Evolutionary conservation across 106 monocot species (phyloP).

Genomic region (Platanthera guangdongensis): DNA sequence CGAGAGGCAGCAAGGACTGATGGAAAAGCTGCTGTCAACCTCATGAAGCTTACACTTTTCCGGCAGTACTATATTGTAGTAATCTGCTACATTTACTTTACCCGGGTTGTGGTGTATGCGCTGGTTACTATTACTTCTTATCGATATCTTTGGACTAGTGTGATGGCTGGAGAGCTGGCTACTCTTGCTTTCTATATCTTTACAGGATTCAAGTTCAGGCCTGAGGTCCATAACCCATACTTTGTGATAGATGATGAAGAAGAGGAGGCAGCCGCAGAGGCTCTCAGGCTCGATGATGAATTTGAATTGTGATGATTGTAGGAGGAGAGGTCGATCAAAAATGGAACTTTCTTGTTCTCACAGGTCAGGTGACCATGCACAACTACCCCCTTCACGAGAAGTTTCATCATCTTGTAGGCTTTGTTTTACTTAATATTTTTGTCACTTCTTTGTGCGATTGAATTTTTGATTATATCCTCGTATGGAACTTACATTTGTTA

Average conservation of each 20-base stretch:
- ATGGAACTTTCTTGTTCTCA: constrained; percentile 1
- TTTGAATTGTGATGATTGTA: constrained; percentile 52
- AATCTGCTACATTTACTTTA: constrained; percentile 46
- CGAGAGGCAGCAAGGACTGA: constrained; percentile 42
- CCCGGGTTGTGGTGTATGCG: constrained; percentile 57
- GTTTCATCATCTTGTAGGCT: background rate
- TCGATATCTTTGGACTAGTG: constrained; percentile 65
- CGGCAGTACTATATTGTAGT: constrained; percentile 44
- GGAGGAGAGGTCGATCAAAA: background rate
- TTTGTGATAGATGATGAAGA: constrained; percentile 79
- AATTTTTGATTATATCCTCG: too few species aligned
- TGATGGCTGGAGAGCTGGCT: constrained; percentile 54
- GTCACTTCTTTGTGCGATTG: too few species aligned
- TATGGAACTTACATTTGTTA: too few species aligned
- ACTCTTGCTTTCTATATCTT: constrained; percentile 72
- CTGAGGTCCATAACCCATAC: constrained; percentile 70
- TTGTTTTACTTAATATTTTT: background rate
- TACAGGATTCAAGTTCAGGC: constrained; percentile 67
- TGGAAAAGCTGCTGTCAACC: constrained; percentile 47
- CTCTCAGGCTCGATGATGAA: constrained; percentile 66
- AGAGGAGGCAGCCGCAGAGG: constrained; percentile 71
- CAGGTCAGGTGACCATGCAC: background rate
- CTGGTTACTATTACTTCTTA: constrained; percentile 65
- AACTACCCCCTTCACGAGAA: background rate
- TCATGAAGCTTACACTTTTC: constrained; percentile 45